Evolutionary conservation across 257 asterid species (phyloP).

Genomic region (Scutellaria galericulata): DNA sequence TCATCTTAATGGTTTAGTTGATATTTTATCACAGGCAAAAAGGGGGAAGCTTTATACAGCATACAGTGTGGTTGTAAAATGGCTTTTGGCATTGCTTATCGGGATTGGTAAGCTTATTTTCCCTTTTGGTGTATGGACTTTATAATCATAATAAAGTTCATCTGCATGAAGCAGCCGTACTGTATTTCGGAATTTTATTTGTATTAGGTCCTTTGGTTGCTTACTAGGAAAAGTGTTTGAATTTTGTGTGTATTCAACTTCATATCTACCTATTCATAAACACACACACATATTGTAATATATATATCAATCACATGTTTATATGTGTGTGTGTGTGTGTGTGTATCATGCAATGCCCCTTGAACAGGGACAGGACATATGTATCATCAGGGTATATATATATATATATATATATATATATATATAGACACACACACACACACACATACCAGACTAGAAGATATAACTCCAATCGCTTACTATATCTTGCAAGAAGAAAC

Average conservation of each 20-base stretch:
- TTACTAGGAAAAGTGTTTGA: not conserved
- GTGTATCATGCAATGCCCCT: not conserved
- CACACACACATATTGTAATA: not conserved
- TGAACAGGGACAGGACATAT: not conserved
- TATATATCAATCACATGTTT: not conserved
- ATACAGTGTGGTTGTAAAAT: constrained; percentile 78
- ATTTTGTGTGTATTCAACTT: not conserved
- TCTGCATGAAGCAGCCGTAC: not conserved
- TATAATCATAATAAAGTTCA: not conserved
- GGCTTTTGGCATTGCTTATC: constrained; percentile 86
- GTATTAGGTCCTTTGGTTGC: not conserved
- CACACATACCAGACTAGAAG: no score
- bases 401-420: no score
- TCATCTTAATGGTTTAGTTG: constrained; percentile 35
- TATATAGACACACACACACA: no score
- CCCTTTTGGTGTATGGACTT: constrained; percentile 12
- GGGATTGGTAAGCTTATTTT: constrained; percentile 82
- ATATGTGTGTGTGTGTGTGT: no score
- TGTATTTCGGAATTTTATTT: not conserved
- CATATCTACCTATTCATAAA: not conserved
- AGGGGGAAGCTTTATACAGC: constrained; percentile 85
- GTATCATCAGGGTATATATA: not conserved
- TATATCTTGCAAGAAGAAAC: no score
- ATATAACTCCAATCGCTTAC: no score
- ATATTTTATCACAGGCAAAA: constrained; percentile 62